phyloP scores from a whole-genome alignment of 805 yeast genomes.

The Brettanomyces anomalus region DNA sequence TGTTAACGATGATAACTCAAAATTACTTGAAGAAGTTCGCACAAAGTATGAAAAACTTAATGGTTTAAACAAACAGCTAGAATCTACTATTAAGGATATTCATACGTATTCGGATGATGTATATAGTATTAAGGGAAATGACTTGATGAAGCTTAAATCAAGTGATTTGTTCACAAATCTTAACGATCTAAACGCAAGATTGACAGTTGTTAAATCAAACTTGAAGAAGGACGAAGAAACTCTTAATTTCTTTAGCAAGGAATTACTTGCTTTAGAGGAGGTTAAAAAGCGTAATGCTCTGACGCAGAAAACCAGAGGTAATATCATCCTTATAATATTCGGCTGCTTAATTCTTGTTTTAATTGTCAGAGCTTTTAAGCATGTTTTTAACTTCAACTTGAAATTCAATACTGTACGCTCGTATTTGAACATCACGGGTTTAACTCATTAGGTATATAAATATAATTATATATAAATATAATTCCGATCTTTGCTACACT shows the following conservation, averaged over 20 bases:
- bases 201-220: conserved; percentile 16
- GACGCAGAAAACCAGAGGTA: conserved; percentile 5
- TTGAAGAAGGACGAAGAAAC: conserved; percentile 15
- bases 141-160: conserved; percentile 12
- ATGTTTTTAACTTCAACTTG: background rate
- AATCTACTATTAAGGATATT: conserved; percentile 18
- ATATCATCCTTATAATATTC: conserved; percentile 1
- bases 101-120: conserved; percentile 21
- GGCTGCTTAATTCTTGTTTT: background rate
- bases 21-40: conserved; percentile 21
- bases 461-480: too few relatives aligned
- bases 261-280: conserved; percentile 12
- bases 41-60: conserved; percentile 20
- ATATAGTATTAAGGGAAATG: conserved; percentile 20
- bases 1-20: conserved; percentile 21
- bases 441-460: too few relatives aligned
- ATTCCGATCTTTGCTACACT: too few relatives aligned
- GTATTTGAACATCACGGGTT: too few relatives aligned
- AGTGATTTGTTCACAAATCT: conserved; percentile 19
- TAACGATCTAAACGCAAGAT: conserved; percentile 19
- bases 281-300: conserved; percentile 11
- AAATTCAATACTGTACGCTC: too few relatives aligned
- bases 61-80: conserved; percentile 20
- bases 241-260: conserved; percentile 14
- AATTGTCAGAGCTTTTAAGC: background rate